A percentile compares a stretch with the other conserved stretches of the same genome.
Conservation (phyloP, 441 rosid genomes). For the Gossypium schwendimanii region DNA sequence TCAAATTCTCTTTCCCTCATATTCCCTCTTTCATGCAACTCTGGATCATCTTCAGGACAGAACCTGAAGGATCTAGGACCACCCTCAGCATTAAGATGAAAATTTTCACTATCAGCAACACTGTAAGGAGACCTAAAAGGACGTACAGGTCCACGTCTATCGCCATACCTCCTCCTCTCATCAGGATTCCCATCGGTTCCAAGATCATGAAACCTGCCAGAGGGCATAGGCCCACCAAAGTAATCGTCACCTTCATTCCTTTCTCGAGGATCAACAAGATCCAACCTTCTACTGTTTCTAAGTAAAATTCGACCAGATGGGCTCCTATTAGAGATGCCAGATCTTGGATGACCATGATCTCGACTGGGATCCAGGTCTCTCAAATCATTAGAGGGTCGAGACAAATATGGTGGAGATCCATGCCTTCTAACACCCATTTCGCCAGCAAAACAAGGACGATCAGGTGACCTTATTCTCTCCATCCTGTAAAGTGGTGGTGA, state of each 20-base stretch:
- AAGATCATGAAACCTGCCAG: slow-evolving; percentile 58
- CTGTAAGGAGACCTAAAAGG: slow-evolving; percentile 52
- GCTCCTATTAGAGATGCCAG: slow-evolving; percentile 46
- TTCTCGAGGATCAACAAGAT: slow-evolving; percentile 52
- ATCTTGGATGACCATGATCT: slow-evolving; percentile 52
- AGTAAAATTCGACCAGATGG: slow-evolving; percentile 47
- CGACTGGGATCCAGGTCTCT: slow-evolving; percentile 55
- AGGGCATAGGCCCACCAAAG: slow-evolving; percentile 45
- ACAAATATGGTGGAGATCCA: slow-evolving; percentile 50
- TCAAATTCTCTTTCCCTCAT: slow-evolving; percentile 55
- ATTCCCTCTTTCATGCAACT: slow-evolving; percentile 43
- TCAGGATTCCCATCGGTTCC: slow-evolving; percentile 51
- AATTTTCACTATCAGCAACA: slow-evolving; percentile 37
- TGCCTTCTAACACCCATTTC: slow-evolving; percentile 57
- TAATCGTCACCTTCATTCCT: slow-evolving; percentile 47
- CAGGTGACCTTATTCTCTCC: slow-evolving; percentile 63
- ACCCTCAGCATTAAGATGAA: slow-evolving; percentile 41
- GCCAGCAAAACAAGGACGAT: slow-evolving; percentile 48
- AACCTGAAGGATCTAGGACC: slow-evolving; percentile 49
- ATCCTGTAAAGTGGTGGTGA: slow-evolving; percentile 61
- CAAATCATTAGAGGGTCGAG: slow-evolving; percentile 47
- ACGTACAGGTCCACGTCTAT: slow-evolving; percentile 52
- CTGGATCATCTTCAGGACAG: slow-evolving; percentile 37
- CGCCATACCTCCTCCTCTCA: slow-evolving; percentile 64
- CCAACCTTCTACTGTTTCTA: slow-evolving; percentile 51